These are phyloP conservation scores for Daedaleopsis sinensis DNA, from an alignment of 768 basidiomycete species.

Conservation along the genomic window DNA sequence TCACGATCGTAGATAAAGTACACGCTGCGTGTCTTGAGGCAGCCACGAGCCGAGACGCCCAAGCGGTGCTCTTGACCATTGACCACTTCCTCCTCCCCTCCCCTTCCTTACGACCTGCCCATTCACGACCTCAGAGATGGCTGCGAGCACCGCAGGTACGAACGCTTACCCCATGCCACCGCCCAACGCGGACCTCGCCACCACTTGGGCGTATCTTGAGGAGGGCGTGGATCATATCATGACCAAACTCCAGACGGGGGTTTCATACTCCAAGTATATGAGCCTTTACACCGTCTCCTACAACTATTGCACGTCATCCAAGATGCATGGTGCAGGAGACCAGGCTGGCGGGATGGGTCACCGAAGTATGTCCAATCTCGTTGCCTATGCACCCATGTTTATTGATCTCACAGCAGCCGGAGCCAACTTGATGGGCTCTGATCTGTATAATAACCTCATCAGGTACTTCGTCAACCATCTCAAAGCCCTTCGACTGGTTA, in stretches of 20 bases:
- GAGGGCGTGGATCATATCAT: slow-evolving; percentile 91
- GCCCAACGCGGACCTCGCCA: slow-evolving; percentile 66
- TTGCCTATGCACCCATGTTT: slow-evolving; percentile 13
- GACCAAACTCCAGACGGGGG: slow-evolving; percentile 87
- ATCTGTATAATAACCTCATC: slow-evolving; percentile 94
- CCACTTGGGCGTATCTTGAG: slow-evolving; percentile 89
- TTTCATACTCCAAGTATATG: slow-evolving; percentile 91
- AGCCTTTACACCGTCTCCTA: slow-evolving; percentile 90
- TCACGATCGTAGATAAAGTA: neutral
- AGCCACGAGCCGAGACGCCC: slow-evolving; percentile 5
- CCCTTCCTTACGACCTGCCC: neutral
- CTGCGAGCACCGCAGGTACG: slow-evolving; percentile 26
- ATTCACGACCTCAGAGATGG: slow-evolving; percentile 4
- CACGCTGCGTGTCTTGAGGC: slow-evolving; percentile 8
- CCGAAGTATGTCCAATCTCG: slow-evolving; percentile 55
- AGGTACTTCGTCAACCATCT: slow-evolving; percentile 89
- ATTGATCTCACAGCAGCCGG: slow-evolving; percentile 57
- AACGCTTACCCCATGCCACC: slow-evolving; percentile 54
- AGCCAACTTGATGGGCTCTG: slow-evolving; percentile 95
- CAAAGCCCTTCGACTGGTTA: slow-evolving; percentile 60
- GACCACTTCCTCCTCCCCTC: neutral
- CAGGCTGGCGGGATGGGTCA: slow-evolving; percentile 38
- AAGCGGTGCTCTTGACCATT: slow-evolving; percentile 6
- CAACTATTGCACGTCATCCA: slow-evolving; percentile 95
- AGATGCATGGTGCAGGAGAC: slow-evolving; percentile 58